Evolutionary conservation across 2,329 filamentous ascomycete species (phyloP).

Genomic region (Epichloe glyceriae): DNA sequence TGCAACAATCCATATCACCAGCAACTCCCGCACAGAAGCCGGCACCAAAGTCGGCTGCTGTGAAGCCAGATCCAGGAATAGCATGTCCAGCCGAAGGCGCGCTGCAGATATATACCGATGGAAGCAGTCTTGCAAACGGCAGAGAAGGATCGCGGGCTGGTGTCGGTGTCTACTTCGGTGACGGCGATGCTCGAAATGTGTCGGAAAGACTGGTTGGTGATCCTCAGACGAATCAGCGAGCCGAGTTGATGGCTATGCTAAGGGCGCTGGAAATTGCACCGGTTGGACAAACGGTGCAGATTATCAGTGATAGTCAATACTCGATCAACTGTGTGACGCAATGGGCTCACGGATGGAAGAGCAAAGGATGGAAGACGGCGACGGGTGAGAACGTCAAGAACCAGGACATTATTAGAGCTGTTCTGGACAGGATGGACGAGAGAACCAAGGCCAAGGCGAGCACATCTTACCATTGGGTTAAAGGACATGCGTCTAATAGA

Average conservation of each 20-base stretch:
- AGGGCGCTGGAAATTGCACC: slow-evolving; percentile 70
- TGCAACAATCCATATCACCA: slow-evolving; percentile 9
- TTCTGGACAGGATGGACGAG: slow-evolving; percentile 59
- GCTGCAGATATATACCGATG: slow-evolving; percentile 45
- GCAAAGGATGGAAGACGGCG: slow-evolving; percentile 64
- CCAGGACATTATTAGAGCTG: slow-evolving; percentile 64
- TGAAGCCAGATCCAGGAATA: not conserved
- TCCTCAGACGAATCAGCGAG: slow-evolving; percentile 85
- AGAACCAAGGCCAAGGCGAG: slow-evolving; percentile 44
- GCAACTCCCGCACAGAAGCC: slow-evolving; percentile 15
- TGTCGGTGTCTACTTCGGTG: slow-evolving; percentile 51
- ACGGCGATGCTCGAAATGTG: slow-evolving; percentile 45
- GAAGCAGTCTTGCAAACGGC: slow-evolving; percentile 48
- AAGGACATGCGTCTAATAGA: slow-evolving; percentile 60
- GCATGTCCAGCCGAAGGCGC: slow-evolving; percentile 11
- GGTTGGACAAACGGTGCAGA: slow-evolving; percentile 53
- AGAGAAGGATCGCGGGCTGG: slow-evolving; percentile 41
- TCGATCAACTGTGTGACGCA: slow-evolving; percentile 77
- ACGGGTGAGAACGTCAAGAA: slow-evolving; percentile 67
- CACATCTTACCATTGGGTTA: slow-evolving; percentile 77
- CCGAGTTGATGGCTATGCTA: slow-evolving; percentile 81
- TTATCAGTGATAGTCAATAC: slow-evolving; percentile 84
- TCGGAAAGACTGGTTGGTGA: slow-evolving; percentile 63
- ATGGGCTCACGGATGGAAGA: slow-evolving; percentile 70
- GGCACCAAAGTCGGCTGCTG: not conserved